Conservation (phyloP, 352 stramenopile genomes). For the Pythium sp. region DNA sequence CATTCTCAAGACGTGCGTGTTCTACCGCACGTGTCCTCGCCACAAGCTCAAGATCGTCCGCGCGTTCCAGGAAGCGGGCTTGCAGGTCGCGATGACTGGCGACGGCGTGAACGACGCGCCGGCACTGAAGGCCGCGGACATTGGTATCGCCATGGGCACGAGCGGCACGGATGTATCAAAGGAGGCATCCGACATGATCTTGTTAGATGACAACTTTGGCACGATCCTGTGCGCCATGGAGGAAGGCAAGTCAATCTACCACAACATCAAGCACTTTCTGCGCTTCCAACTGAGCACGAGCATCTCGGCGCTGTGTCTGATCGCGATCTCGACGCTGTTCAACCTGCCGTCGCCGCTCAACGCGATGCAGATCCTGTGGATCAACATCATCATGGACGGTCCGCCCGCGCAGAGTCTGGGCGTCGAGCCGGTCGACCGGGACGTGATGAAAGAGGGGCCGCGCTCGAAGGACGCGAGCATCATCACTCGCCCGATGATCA, state of each 20-base stretch:
- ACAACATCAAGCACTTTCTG: constrained; percentile 97
- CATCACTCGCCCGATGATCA: constrained; percentile 73
- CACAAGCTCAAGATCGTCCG: constrained; percentile 97
- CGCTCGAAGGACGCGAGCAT: constrained; percentile 75
- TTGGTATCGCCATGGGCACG: constrained; percentile 98
- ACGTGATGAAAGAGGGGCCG: constrained; percentile 85
- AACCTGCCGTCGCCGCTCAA: constrained; percentile 84
- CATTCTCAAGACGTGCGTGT: constrained; percentile 91
- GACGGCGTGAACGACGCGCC: constrained; percentile 99
- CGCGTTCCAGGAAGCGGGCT: constrained; percentile 81
- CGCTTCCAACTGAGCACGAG: constrained; percentile 97
- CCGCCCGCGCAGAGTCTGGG: constrained; percentile 81
- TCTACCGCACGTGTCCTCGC: constrained; percentile 93
- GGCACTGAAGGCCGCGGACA: constrained; percentile 95
- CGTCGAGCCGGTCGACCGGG: constrained; percentile 82
- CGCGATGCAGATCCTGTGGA: constrained; percentile 96
- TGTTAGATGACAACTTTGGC: constrained; percentile 97
- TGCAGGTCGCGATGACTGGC: constrained; percentile 97
- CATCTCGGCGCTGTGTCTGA: constrained; percentile 90
- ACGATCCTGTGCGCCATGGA: constrained; percentile 95
- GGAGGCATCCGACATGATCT: constrained; percentile 96
- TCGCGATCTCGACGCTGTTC: constrained; percentile 61
- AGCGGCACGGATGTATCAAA: constrained; percentile 98
- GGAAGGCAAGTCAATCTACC: constrained; percentile 95
- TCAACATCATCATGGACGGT: constrained; percentile 98